Conservation (phyloP, 2,329 filamentous ascomycete genomes). For the Monilinia vaccinii-corymbosi region DNA sequence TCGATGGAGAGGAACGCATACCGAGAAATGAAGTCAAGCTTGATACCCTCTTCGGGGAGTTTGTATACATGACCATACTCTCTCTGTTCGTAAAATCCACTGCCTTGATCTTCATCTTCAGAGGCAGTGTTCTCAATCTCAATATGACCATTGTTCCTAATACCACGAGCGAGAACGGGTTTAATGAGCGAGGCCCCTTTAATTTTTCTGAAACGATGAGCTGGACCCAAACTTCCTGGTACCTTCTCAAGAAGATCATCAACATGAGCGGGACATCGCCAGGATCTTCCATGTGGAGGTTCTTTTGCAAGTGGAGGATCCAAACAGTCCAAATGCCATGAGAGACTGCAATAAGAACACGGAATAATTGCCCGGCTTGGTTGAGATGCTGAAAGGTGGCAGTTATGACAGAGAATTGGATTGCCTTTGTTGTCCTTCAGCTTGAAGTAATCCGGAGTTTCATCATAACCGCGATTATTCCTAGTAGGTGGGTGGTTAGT, state of each 20-base stretch:
- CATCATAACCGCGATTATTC: slow-evolving; percentile 46
- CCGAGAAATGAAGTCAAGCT: slow-evolving; percentile 63
- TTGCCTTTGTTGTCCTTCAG: slow-evolving; percentile 64
- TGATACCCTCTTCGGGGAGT: slow-evolving; percentile 54
- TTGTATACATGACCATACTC: slow-evolving; percentile 58
- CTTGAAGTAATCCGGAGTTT: slow-evolving; percentile 57
- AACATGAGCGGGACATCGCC: slow-evolving; percentile 82
- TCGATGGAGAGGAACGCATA: slow-evolving; percentile 31
- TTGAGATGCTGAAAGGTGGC: slow-evolving; percentile 54
- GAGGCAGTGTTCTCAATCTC: slow-evolving; percentile 56
- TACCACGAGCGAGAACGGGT: slow-evolving; percentile 51
- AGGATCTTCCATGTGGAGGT: slow-evolving; percentile 62
- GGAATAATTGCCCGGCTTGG: slow-evolving; percentile 65
- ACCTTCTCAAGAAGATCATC: slow-evolving; percentile 62
- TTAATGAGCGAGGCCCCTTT: slow-evolving; percentile 44
- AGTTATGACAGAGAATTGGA: slow-evolving; percentile 67
- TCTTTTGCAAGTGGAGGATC: slow-evolving; percentile 75
- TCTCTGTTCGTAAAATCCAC: slow-evolving; percentile 47
- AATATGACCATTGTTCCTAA: slow-evolving; percentile 62
- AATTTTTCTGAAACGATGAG: slow-evolving; percentile 52
- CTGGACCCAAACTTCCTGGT: slow-evolving; percentile 46
- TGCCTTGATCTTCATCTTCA: slow-evolving; percentile 37
- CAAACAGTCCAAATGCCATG: slow-evolving; percentile 90
- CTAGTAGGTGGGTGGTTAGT: slow-evolving; percentile 27
- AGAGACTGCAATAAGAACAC: slow-evolving; percentile 72